Percentiles rank a stretch among this genome's conserved stretches.
Conservation (phyloP, 768 basidiomycete genomes). For the Russula foetens region DNA sequence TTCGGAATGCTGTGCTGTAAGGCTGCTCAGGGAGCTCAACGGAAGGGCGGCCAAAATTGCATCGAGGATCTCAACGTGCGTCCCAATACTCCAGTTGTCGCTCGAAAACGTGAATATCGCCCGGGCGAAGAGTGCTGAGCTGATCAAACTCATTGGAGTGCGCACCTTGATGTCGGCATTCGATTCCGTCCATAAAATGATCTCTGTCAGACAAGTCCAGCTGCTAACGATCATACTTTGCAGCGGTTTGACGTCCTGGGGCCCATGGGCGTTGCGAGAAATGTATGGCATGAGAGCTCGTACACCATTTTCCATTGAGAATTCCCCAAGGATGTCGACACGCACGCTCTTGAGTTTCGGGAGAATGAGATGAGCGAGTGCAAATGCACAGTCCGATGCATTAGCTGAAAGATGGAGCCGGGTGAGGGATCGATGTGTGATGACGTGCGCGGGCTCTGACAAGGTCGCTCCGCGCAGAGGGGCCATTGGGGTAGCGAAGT, state of each 20-base stretch:
- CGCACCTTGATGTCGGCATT: not conserved
- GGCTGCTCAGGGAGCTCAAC: not conserved
- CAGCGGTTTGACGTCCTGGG: not conserved
- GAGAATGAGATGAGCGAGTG: conserved; percentile 2
- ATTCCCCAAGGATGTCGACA: not conserved
- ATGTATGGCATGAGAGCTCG: not conserved
- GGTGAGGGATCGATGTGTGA: not conserved
- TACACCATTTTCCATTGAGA: not conserved
- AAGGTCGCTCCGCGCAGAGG: not conserved
- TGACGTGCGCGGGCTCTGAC: not conserved
- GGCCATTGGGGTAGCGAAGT: not conserved
- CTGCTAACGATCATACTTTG: not conserved
- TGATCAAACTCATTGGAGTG: not conserved
- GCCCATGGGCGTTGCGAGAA: not conserved
- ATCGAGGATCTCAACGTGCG: not conserved
- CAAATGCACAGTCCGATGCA: not conserved
- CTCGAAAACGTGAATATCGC: not conserved
- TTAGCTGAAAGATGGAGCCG: not conserved
- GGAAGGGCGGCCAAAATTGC: not conserved
- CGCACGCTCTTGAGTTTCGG: not conserved
- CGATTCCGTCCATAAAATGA: not conserved
- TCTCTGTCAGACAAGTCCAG: not conserved
- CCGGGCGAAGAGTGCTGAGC: not conserved
- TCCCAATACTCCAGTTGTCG: not conserved
- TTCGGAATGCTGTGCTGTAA: not conserved